Base-by-base conservation (phyloP, 371 early-diverging fungal genomes). In the Mortierella sp. region DNA sequence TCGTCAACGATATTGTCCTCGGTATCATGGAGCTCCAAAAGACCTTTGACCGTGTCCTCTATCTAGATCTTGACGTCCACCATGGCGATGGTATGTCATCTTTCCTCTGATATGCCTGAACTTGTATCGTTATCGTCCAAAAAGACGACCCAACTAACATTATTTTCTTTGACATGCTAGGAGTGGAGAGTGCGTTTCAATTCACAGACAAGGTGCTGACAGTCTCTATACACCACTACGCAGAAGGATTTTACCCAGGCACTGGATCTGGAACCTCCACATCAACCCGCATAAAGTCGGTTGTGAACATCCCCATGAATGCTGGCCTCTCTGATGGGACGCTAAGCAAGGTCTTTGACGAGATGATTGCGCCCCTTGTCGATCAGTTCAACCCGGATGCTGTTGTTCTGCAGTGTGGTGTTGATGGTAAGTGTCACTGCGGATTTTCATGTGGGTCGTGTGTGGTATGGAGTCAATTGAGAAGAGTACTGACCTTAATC, bases 1-100 rank as follows among this genome's bases (percentile, higher is more conserved):
- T 96, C 80, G 93, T 96, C 72, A 98, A 98, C 88, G 99, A 98
- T 75, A 96, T 98, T 80, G 98, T 98, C 1, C 87, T 98, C 32
- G 96, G 93, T 2, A 97, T 98, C 46, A 88, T 95, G 76, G 94
- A 94, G 78, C 90, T 98, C 46, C 93, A 96, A 65, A 88, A 91
- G 78, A 71, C 44, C 0, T 91, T 89, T 72, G 65, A 85, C 29
- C 87, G 93, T 7, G 95, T 99, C 6, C 89, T 99, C 79, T 98
- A 98, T 87, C 92, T 99, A 27, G 99, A 98, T 84, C 89, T 98
- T 27, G 98, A 98, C 87, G 90, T 96, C 21, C 98, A 98, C 88
- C 98, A 98, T 84, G 98, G 98, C n/a, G 98, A 98, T 84, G 98
- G 97, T 88, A 81, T 27, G 73, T 24, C 6, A 4, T 51, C 51